Base-by-base conservation (phyloP, 2,329 filamentous ascomycete genomes). In the Didymella segeticola region DNA sequence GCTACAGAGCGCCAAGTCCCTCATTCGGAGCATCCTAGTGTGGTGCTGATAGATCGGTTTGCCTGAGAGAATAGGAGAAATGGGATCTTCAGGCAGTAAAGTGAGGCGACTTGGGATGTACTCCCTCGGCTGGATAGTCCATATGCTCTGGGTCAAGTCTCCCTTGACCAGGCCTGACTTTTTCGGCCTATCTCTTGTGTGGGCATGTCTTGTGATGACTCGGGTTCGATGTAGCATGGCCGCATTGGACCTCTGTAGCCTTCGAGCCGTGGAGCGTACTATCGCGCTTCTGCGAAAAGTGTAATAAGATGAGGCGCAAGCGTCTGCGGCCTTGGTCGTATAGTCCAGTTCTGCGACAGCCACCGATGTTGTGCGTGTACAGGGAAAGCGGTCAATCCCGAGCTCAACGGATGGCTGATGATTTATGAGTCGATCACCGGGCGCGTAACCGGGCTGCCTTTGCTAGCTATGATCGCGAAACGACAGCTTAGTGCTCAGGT, bases 371-470 rank as follows among this genome's bases (percentile, higher is more conserved):
- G 64, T 65, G 64, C 57, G 56, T 60, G 58, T 55, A 57, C 51
- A 43, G 53, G 37, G 62, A 57, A 57, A 56, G 60, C 70, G 69
- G 71, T 70, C 70, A 69, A 68, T 73, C 70, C 70, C 70, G 66
- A 72, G 67, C 60, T 60, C 51, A 62, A 66, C 53, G 59, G 64
- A 61, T 57, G 59, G 55, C 56, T 62, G 64, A 61, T 54, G 60
- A 55, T 63, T n/a, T n/a, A 61, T 66, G 56, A 56, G 62, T 58
- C 66, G 69, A 73, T 74, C 71, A 72, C 64, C 70, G 64, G 71
- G 70, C 69, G 70, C 69, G 67, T 73, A 73, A 66, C 64, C 63
- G 62, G 68, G 57, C 56, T 57, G 60, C 62, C 59, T 63, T 56
- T 53, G 59, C 42, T 55, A 56, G 61, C 61, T 62, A 61, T 57